Conservation (phyloP, 1,139 yeast species). For the Candida sanyaensis region DNA sequence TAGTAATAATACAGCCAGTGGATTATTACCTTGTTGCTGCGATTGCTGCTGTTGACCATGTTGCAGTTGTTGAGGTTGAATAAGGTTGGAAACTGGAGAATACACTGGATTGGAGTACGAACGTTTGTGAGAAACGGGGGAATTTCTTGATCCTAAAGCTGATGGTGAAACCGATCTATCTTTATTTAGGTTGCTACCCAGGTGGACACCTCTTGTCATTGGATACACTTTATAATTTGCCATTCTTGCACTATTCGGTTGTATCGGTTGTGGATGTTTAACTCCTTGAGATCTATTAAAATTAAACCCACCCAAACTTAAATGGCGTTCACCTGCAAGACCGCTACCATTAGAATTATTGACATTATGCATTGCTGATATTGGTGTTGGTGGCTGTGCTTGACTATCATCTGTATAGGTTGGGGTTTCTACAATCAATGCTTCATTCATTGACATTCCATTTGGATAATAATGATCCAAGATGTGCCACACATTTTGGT, state of each 20-base stretch:
- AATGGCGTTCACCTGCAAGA: not conserved
- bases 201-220: conserved; percentile 13
- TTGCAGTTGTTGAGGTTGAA: conserved; percentile 10
- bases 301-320: not conserved
- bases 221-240: conserved; percentile 7
- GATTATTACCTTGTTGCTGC: conserved; percentile 10
- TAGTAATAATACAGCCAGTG: conserved; percentile 41
- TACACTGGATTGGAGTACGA: conserved; percentile 38
- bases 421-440: conserved; percentile 55
- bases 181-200: conserved; percentile 16
- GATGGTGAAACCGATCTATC: conserved; percentile 37
- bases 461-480: conserved; percentile 63
- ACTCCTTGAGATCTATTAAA: conserved; percentile 3
- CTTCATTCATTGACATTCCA: conserved; percentile 71
- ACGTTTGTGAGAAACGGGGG: conserved; percentile 27
- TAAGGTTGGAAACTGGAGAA: conserved; percentile 21
- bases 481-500: conserved; percentile 59
- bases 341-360: not conserved
- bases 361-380: not conserved
- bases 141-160: conserved; percentile 6
- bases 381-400: conserved; percentile 5
- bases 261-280: conserved; percentile 12
- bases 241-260: conserved; percentile 10
- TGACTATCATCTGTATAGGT: not conserved
- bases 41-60: conserved; percentile 11